A percentile compares a stretch with the other conserved stretches of the same genome.
These are phyloP conservation scores for Suhomyces pyralidae DNA, from an alignment of 805 yeast species.

Conservation along the genomic window DNA sequence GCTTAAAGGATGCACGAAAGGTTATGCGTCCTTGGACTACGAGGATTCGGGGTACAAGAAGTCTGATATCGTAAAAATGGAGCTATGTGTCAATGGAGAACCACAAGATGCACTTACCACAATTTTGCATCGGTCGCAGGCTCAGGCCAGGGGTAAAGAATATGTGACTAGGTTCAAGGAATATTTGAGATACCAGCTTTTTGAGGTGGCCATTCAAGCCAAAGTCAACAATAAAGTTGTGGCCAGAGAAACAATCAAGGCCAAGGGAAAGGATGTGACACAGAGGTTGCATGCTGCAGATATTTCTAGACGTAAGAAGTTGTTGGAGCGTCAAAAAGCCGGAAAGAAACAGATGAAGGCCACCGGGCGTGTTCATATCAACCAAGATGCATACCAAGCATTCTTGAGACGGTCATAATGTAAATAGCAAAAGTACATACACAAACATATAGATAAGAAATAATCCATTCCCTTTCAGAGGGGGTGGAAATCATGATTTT, in stretches of 20 bases:
- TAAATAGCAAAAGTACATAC: slow-evolving; percentile 2
- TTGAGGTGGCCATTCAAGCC: slow-evolving; percentile 92
- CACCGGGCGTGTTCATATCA: slow-evolving; percentile 72
- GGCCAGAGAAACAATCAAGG: slow-evolving; percentile 91
- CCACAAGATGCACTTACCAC: slow-evolving; percentile 91
- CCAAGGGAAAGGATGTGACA: slow-evolving; percentile 90
- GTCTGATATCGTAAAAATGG: slow-evolving; percentile 82
- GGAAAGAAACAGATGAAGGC: slow-evolving; percentile 85
- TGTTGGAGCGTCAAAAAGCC: slow-evolving; percentile 84
- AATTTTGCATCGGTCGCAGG: slow-evolving; percentile 81
- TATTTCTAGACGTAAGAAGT: slow-evolving; percentile 82
- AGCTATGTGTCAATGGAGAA: slow-evolving; percentile 81
- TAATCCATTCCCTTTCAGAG: too few relatives aligned
- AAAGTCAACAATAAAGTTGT: slow-evolving; percentile 73
- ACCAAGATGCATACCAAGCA: slow-evolving; percentile 86
- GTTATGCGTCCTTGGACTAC: slow-evolving; percentile 92
- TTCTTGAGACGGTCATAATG: slow-evolving; percentile 43
- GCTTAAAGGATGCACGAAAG: slow-evolving; percentile 82
- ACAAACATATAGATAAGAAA: background rate
- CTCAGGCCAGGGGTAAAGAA: slow-evolving; percentile 67
- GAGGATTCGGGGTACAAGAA: slow-evolving; percentile 87
- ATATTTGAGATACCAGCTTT: slow-evolving; percentile 75
- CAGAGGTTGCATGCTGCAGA: slow-evolving; percentile 93
- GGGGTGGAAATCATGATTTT: too few relatives aligned
- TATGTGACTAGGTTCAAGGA: slow-evolving; percentile 83